These are phyloP conservation scores for Spathaspora girioi DNA, from an alignment of 805 yeast species.

Conservation along the genomic window DNA sequence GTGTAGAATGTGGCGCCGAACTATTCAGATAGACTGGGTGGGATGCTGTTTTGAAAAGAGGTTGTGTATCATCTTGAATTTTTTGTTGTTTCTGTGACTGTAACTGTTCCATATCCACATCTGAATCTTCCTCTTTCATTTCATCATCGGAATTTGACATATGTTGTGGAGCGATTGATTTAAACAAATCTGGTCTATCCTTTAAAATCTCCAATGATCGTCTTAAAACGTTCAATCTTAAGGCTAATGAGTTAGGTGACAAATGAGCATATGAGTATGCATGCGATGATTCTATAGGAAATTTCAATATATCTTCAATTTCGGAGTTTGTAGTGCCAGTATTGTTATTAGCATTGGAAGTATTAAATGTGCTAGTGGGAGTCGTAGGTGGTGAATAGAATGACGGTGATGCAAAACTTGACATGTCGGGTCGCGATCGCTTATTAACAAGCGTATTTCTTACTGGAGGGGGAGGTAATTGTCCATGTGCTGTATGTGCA, in stretches of 20 bases:
- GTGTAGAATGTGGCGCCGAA: neutral
- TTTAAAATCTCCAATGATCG: slow-evolving; percentile 71
- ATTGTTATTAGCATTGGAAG: neutral
- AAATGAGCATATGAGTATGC: slow-evolving; percentile 82
- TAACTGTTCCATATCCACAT: neutral
- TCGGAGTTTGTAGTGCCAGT: slow-evolving; percentile 2
- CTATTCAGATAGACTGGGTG: neutral
- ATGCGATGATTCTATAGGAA: slow-evolving; percentile 78
- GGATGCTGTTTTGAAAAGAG: slow-evolving; percentile 5
- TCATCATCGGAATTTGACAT: neutral
- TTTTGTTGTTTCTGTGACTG: neutral
- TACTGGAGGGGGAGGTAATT: neutral
- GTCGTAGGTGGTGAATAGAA: neutral
- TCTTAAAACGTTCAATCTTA: slow-evolving; percentile 69
- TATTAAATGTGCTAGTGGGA: neutral
- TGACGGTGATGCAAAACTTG: slow-evolving; percentile 4
- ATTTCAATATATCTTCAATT: slow-evolving; percentile 45
- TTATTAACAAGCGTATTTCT: neutral
- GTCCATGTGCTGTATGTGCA: neutral
- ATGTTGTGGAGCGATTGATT: slow-evolving; percentile 5
- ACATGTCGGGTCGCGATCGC: neutral
- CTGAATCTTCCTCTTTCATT: neutral
- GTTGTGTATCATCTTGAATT: neutral
- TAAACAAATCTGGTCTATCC: slow-evolving; percentile 53
- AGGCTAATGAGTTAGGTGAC: slow-evolving; percentile 75